A percentile compares a stretch with the other conserved stretches of the same genome.
phyloP scores from a whole-genome alignment of 805 yeast species.

The Candida oleophila region DNA sequence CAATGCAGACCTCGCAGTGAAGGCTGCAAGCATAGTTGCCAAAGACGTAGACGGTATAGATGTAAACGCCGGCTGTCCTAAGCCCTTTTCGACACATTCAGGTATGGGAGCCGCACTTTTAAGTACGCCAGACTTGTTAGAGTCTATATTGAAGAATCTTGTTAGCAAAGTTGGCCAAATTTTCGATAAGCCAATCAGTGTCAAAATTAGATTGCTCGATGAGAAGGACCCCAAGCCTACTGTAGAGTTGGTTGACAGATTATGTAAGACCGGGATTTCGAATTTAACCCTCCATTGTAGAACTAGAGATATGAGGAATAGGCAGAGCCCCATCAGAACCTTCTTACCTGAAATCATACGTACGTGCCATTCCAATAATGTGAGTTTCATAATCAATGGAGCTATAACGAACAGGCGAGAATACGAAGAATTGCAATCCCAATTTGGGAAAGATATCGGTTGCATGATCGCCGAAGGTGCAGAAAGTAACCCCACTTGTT shows the following conservation, averaged over 20 bases:
- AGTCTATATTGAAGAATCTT: slow-evolving; percentile 61
- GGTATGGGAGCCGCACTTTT: slow-evolving; percentile 98
- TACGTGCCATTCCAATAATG: slow-evolving; percentile 59
- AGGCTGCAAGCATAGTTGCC: slow-evolving; percentile 81
- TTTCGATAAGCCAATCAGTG: slow-evolving; percentile 76
- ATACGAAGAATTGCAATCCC: slow-evolving; percentile 46
- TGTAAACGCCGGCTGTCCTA: slow-evolving; percentile 95
- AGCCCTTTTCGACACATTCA: slow-evolving; percentile 87
- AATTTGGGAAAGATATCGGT: slow-evolving; percentile 60
- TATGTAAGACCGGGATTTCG: slow-evolving; percentile 71
- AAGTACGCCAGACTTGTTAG: slow-evolving; percentile 75
- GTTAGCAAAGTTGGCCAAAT: slow-evolving; percentile 84
- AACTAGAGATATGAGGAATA: slow-evolving; percentile 81
- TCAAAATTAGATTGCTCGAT: slow-evolving; percentile 80
- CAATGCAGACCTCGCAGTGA: slow-evolving; percentile 77
- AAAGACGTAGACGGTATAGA: slow-evolving; percentile 91
- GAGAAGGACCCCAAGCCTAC: slow-evolving; percentile 53
- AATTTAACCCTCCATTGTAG: slow-evolving; percentile 92
- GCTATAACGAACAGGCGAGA: slow-evolving; percentile 59
- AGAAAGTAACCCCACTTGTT: slow-evolving; percentile 81
- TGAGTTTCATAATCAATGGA: slow-evolving; percentile 83
- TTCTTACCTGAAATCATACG: slow-evolving; percentile 61
- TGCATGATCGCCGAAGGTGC: slow-evolving; percentile 95
- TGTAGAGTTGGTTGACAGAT: slow-evolving; percentile 50
- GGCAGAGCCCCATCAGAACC: slow-evolving; percentile 77